Conservation (phyloP, 1,284 basidiomycete species). For the Austropuccinia psidii region DNA sequence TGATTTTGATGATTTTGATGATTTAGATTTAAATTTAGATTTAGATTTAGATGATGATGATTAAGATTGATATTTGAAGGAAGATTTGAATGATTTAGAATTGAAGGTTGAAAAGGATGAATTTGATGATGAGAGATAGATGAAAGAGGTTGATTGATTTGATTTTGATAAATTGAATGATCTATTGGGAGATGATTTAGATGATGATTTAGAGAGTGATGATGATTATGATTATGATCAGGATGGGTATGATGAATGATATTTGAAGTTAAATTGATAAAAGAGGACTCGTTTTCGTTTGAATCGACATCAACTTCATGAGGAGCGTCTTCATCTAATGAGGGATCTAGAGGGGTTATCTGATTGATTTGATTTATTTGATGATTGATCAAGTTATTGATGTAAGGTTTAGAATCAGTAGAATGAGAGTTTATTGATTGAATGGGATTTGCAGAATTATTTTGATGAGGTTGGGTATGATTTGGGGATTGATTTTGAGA, state of each 20-base stretch:
- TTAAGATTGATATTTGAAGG: too few relatives aligned
- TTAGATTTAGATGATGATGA: too few relatives aligned
- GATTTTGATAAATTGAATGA: not conserved
- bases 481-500: too few relatives aligned
- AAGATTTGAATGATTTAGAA: not conserved
- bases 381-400: not conserved
- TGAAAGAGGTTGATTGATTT: too few relatives aligned
- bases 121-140: not conserved
- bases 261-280: not conserved
- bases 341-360: slow-evolving; percentile 1
- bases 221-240: not conserved
- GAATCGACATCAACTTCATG: slow-evolving; percentile 9
- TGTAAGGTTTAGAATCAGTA: too few relatives aligned
- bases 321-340: slow-evolving; percentile 19
- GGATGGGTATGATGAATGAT: too few relatives aligned
- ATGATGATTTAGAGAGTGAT: not conserved
- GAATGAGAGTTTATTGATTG: too few relatives aligned
- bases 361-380: not conserved
- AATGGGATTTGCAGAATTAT: too few relatives aligned
- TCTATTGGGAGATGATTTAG: too few relatives aligned
- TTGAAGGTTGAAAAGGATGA: not conserved
- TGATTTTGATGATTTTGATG: too few relatives aligned
- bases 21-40: too few relatives aligned
- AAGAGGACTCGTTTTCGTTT: slow-evolving; percentile 3
- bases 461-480: too few relatives aligned